Percentiles rank a stretch among this genome's conserved stretches.
Conservation (phyloP, 139 green algal genomes). For the Chlorella sp. region DNA sequence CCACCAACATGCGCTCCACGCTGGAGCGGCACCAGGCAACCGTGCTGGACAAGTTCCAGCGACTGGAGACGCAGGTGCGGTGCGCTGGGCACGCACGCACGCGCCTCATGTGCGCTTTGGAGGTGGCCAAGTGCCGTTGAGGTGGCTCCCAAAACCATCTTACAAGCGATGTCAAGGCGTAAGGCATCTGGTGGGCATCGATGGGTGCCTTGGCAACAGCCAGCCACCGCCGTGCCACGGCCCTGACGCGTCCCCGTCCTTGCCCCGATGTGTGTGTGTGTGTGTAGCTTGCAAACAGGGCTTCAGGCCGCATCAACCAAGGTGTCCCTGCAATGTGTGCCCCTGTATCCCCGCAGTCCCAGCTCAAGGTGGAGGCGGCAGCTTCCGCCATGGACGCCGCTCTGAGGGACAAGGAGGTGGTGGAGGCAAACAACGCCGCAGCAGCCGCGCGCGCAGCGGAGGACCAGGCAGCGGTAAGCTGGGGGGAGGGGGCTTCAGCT, state of each 20-base stretch:
- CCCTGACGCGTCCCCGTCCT: too few species aligned
- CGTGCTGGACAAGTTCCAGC: constrained; percentile 51
- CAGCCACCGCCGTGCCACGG: too few species aligned
- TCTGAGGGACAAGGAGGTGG: constrained; percentile 64
- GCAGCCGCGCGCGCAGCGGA: constrained; percentile 54
- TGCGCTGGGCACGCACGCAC: too few species aligned
- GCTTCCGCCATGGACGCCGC: constrained; percentile 65
- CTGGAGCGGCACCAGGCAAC: constrained; percentile 56
- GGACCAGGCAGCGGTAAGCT: constrained; percentile 58
- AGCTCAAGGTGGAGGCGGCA: constrained; percentile 65
- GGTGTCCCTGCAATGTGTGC: not conserved
- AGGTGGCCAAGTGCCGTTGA: too few species aligned
- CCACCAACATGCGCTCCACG: constrained; percentile 38
- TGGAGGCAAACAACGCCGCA: constrained; percentile 68
- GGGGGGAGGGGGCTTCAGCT: not conserved
- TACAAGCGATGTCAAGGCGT: not conserved
- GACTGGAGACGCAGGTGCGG: constrained; percentile 63
- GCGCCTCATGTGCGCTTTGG: too few species aligned
- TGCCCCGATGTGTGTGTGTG: not conserved
- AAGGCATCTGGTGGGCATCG: too few species aligned
- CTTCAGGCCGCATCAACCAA: not conserved
- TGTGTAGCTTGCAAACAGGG: not conserved
- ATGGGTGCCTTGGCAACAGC: too few species aligned
- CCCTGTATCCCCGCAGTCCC: constrained; percentile 32
- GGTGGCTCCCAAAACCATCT: not conserved